phyloP scores from a whole-genome alignment of 78 protist genomes.

The Cavenderia fasciculata region DNA sequence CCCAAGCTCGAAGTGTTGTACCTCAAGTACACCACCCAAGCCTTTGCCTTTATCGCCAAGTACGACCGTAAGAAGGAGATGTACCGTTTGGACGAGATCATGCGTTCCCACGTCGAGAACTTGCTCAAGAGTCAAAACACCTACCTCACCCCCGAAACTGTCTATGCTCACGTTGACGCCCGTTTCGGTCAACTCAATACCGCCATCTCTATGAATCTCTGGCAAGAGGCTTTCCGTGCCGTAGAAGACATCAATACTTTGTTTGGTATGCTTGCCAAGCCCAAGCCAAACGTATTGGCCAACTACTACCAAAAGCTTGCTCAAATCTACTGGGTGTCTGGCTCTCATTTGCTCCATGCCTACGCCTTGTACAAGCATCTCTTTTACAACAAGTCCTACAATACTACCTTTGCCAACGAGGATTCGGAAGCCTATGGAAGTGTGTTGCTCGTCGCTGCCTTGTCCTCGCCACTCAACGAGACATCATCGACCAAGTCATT shows the following conservation, averaged over 20 bases:
- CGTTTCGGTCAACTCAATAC: constrained; percentile 89
- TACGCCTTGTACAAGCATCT: constrained; percentile 57
- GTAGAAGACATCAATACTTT: constrained; percentile 90
- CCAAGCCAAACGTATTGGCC: constrained; percentile 78
- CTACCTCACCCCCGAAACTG: constrained; percentile 72
- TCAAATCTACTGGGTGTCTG: constrained; percentile 88
- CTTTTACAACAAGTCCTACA: constrained; percentile 60
- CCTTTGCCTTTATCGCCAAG: constrained; percentile 88
- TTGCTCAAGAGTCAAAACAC: constrained; percentile 55
- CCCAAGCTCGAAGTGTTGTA: constrained; percentile 83
- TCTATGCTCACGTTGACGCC: constrained; percentile 86
- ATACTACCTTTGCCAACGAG: constrained; percentile 11
- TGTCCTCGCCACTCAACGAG: constrained; percentile 63
- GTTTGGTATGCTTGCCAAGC: constrained; percentile 48
- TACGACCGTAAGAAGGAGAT: constrained; percentile 91
- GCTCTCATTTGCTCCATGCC: constrained; percentile 85
- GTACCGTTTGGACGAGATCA: constrained; percentile 85
- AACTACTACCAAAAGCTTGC: constrained; percentile 85
- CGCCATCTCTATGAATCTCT: constrained; percentile 88
- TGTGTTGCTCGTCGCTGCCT: constrained; percentile 49
- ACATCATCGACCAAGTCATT: not conserved
- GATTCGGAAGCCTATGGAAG: constrained; percentile 5
- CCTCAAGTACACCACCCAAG: constrained; percentile 63
- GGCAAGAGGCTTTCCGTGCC: constrained; percentile 90
- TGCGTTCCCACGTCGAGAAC: constrained; percentile 81